Base-by-base conservation (phyloP, 2,329 filamentous ascomycete genomes). In the Colletotrichum viniferum region DNA sequence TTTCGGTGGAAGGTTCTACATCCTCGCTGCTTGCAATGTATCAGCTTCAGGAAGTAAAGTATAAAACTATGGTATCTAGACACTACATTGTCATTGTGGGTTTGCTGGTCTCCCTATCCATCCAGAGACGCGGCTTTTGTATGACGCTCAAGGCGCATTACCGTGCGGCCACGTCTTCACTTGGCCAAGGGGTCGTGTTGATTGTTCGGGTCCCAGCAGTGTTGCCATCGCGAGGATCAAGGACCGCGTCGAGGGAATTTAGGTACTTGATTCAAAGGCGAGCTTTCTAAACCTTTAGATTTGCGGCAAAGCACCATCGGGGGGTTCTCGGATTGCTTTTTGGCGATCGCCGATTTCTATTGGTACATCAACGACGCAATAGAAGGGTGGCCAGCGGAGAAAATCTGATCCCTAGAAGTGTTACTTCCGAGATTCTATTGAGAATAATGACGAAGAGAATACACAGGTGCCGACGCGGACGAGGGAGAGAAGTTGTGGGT, bases 301-400 rank as follows among this genome's bases (percentile, higher is more conserved):
- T n/a, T n/a, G n/a, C n/a, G n/a, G n/a, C n/a, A n/a, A n/a, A n/a
- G n/a, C n/a, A n/a, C n/a, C n/a, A n/a, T n/a, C n/a, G n/a, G n/a
- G n/a, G n/a, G n/a, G n/a, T n/a, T n/a, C n/a, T n/a, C n/a, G n/a
- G n/a, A n/a, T n/a, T n/a, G n/a, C n/a, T 34, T 13, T 1, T 34
- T 34, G 13, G 32, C 32, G 12, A 34, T 34, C 32, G 12, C 3
- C 32, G 5, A 34, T 34, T 34, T 34, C 13, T 34, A 13, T 14
- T 2, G 14, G 32, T 3, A 3, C 32, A 6, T 34, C 13, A 13
- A 14, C 32, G 18, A 48, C 3, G 1, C 18, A 2, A 48, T 12
- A 7, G 0, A 43, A 3, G 34, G 36, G 18, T 7, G 38, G 0
- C 0, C 2, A 3, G 3, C 0, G 18, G 43, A 21, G 10, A 21